Base-by-base conservation (phyloP, 352 stramenopile species). In the Phytophthora ramorum region DNA sequence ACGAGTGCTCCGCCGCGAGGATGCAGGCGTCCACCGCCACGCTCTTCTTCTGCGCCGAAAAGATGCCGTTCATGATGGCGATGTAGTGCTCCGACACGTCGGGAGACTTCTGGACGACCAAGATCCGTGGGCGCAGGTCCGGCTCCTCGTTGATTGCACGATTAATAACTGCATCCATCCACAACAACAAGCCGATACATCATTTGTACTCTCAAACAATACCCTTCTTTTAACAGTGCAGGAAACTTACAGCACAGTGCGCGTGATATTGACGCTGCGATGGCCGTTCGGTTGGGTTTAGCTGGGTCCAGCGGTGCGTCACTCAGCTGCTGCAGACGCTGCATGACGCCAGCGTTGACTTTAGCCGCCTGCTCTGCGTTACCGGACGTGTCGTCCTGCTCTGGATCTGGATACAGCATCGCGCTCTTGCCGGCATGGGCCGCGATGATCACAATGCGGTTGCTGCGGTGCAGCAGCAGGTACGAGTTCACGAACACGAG, bases 31-130 rank as follows among this genome's bases (percentile, higher is more conserved):
- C 89, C 16, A 96, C 84, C 20, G 85, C 76, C 17, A 96, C 83
- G 45, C 71, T 79, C 66, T 91, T 93, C 73, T 96, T 96, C 62
- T 96, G 87, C 1, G 89, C 89, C 38, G 89, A 95, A 66, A 96
- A 96, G 58, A 95, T 95, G 57, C 77, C 84, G 63, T 96, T 96
- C 89, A 96, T 96, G 71, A 95, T 92, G 12, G 87, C 85, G 49
- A 96, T 96, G 73, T 96, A 96, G 66, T 96, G 87, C 68, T 86
- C 79, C 40, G 89, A 90, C 53, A 95, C 85, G 52, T 96, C 89
- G 3, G 85, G 78, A 13, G 86, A 90, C 55, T 91, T 92, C 52
- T 96, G 87, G 45, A 96, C 66, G 35, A 96, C 78, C 52, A 96
- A 73, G 50, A 96, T 93, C n/a, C 87, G 81, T 22, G 89, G 85